Conservation (phyloP, 1,284 basidiomycete species). For the Ganoderma resinaceum region DNA sequence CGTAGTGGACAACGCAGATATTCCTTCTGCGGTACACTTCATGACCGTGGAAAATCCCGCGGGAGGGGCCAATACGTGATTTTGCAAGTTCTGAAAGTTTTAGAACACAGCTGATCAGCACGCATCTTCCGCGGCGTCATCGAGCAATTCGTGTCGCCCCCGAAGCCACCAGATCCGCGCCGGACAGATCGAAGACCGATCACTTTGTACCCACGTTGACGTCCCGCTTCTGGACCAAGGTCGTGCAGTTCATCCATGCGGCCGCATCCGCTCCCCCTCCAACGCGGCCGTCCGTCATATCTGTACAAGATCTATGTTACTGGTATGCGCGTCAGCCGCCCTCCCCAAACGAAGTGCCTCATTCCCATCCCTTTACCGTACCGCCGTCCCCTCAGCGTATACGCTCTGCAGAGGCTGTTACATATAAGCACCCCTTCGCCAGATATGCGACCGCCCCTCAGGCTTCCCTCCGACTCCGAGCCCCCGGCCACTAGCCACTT, state of each 20-base stretch:
- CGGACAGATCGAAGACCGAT: constrained; percentile 16
- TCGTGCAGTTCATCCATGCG: constrained; percentile 22
- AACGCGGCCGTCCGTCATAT: constrained; percentile 22
- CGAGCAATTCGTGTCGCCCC: not conserved
- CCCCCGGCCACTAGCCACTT: not conserved
- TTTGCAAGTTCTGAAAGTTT: not conserved
- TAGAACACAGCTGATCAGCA: not conserved
- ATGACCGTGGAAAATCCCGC: not conserved
- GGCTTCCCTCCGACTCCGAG: constrained; percentile 2
- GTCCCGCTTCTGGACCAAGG: constrained; percentile 18
- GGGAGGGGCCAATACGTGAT: not conserved
- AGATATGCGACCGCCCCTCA: not conserved
- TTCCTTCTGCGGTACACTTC: not conserved
- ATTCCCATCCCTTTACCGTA: constrained; percentile 16
- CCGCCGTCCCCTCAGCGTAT: not conserved
- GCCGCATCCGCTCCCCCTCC: not conserved
- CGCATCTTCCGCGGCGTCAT: not conserved
- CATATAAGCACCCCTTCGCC: constrained; percentile 16
- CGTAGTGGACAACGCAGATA: not conserved
- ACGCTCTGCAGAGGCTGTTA: not conserved
- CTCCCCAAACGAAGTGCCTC: not conserved
- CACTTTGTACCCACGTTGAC: constrained; percentile 14
- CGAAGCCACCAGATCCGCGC: constrained; percentile 16
- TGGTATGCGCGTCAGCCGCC: constrained; percentile 11
- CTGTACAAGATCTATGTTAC: constrained; percentile 12